A percentile compares a stretch with the other conserved stretches of the same genome.
Evolutionary conservation across 2,329 filamentous ascomycete genomes (phyloP).

Genomic region (Diaporthe amygdali): DNA sequence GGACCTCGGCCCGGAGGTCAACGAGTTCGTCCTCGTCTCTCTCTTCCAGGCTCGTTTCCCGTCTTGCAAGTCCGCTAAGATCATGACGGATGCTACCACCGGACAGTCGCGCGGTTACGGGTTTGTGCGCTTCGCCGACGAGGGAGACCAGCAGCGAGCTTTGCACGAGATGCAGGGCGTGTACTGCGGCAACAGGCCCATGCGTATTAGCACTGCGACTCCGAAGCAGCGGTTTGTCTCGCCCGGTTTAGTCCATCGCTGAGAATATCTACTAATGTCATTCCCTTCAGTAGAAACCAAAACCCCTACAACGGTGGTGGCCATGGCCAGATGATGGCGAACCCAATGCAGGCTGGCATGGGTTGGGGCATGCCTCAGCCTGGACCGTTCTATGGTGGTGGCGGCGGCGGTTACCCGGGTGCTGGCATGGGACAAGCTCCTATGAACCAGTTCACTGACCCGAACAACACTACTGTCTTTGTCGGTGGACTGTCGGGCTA

Average conservation of each 20-base stretch:
- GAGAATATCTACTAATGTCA: neutral
- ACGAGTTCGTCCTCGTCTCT: constrained; percentile 96
- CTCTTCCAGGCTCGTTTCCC: constrained; percentile 96
- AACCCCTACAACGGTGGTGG: constrained; percentile 37
- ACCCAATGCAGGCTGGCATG: constrained; percentile 49
- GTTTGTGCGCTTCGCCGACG: constrained; percentile 95
- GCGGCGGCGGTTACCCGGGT: constrained; percentile 39
- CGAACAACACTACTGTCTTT: constrained; percentile 99
- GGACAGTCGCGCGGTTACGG: constrained; percentile 98
- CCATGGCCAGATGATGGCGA: constrained; percentile 44
- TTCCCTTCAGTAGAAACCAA: constrained; percentile 42
- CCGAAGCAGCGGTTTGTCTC: constrained; percentile 80
- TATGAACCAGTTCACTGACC: constrained; percentile 99
- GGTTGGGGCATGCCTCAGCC: constrained; percentile 42
- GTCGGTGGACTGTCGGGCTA: constrained; percentile 97
- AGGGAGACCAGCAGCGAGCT: constrained; percentile 94
- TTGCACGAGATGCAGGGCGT: constrained; percentile 98
- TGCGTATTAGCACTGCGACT: constrained; percentile 97
- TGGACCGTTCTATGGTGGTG: constrained; percentile 30
- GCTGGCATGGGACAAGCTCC: constrained; percentile 41
- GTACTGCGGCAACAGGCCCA: constrained; percentile 97
- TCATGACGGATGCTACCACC: constrained; percentile 98
- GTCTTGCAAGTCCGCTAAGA: constrained; percentile 99
- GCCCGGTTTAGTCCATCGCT: neutral
- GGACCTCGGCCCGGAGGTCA: constrained; percentile 96